Evolutionary conservation across 306 rosid species (phyloP), one percentile per base, ranked within the genome.

Genomic region (Rubus parviflorus): DNA sequence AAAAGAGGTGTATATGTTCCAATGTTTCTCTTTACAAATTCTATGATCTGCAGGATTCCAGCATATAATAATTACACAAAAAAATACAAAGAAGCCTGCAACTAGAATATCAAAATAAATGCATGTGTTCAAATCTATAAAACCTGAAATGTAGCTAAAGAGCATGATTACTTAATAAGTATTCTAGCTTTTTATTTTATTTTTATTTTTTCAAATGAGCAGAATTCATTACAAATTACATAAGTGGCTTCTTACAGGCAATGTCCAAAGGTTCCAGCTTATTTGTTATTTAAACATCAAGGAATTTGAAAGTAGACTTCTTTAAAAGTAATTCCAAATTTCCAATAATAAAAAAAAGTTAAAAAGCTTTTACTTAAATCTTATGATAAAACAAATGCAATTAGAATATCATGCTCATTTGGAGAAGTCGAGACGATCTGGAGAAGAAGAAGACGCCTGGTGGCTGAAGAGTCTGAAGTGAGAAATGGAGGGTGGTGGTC

Each of bases 1-100:
- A 95, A 84, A 52, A 77, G 92, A 77, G 97, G 91, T 47, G 84
- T 81, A 84, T 87, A 80, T 64, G 90, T 66, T 72, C 95, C 89
- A 53, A 90, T 41, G 75, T 87, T 73, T 77, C 78, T 89, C 83
- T 81, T 86, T 19, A 95, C 96, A 91, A 92, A 95, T 77, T 90
- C 97, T 73, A 90, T 89, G 80, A 90, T 95, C 98, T 95, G 91
- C 86, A 86, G 60, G 35, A 54, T 40, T 64, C 25, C 67, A 71
- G 14, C 25, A 72, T n/a, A 71, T 65, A 49, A 6, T 60, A 37
- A 14, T 75, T 49, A 13, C 53, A 35, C 37, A 68, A 51, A 51
- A 51, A 22, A 15, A 15, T 38, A 38, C 64, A 47, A 35, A 54
- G 78, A 66, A 45, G 43, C 45, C 4, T 17, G 22, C 72, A 20